These are phyloP conservation scores for Rutstroemia sp. DNA, from an alignment of 2,329 filamentous ascomycete species.

Conservation along the genomic window DNA sequence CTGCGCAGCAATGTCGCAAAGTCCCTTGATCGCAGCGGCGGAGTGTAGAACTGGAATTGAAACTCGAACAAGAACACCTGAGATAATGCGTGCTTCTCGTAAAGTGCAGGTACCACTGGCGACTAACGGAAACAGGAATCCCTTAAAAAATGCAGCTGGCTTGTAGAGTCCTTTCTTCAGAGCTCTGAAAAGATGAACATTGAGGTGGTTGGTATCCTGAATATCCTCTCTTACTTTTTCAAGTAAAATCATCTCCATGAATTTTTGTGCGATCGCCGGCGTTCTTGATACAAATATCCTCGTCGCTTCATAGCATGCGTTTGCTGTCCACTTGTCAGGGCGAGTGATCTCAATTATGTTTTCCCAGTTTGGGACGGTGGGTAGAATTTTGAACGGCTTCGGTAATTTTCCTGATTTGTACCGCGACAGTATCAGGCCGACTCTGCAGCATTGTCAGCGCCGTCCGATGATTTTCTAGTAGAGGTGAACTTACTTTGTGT, in stretches of 20 bases:
- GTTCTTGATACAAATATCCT: conserved; percentile 86
- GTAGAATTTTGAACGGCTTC: conserved; percentile 96
- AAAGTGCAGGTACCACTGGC: conserved; percentile 81
- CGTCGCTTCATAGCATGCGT: conserved; percentile 82
- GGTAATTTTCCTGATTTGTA: conserved; percentile 96
- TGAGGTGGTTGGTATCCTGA: conserved; percentile 87
- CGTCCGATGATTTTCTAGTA: not conserved
- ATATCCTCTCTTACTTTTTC: conserved; percentile 93
- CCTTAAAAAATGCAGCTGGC: conserved; percentile 94
- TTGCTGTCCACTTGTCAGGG: conserved; percentile 67
- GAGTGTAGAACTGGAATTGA: conserved; percentile 89
- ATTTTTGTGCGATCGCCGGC: conserved; percentile 71
- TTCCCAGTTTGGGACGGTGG: conserved; percentile 87
- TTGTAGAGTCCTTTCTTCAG: conserved; percentile 92
- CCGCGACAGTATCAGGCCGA: conserved; percentile 79
- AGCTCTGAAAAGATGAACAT: conserved; percentile 89
- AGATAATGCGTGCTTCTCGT: conserved; percentile 86
- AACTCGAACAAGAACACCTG: conserved; percentile 75
- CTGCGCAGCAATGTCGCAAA: conserved; percentile 91
- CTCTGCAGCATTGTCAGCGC: conserved; percentile 38
- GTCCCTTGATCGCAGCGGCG: conserved; percentile 79
- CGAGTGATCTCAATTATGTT: conserved; percentile 78
- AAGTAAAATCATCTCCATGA: conserved; percentile 79
- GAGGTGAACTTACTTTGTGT: conserved; percentile 59
- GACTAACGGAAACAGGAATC: conserved; percentile 85